Evolutionary conservation across 352 stramenopile genomes (phyloP), one percentile per base, ranked within the genome.

Genomic region (Phytophthora podocarpi): DNA sequence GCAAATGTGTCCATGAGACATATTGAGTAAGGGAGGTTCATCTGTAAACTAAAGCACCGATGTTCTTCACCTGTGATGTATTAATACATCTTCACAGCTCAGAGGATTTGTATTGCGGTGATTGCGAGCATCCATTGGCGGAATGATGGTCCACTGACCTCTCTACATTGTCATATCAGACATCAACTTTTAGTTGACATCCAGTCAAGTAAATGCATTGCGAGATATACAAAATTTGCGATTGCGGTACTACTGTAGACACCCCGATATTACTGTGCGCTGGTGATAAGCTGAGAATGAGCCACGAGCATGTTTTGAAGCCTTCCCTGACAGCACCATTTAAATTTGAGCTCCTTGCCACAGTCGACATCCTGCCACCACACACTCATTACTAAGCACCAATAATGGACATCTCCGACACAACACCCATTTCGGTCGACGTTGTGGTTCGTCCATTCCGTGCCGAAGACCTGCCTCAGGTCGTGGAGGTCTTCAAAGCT

Each of bases 361-460:
- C 43, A 53, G 11, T 21, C 18, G 18, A 36, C 8, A 1, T 24
- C 30, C 24, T 23, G 1, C 23, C 31, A 30, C 15, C 23, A 34
- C n/a, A n/a, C n/a, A n/a, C n/a, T n/a, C n/a, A n/a, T n/a, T n/a
- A 45, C 37, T 40, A 16, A 24, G 3, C 24, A 18, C 15, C 40
- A 13, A 12, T 18, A 9, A 61, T 61, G 30, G n/a, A 11, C 15
- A 5, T 31, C n/a, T 46, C 45, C 8, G 27, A 27, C 24, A 23
- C 30, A n/a, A n/a, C n/a, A n/a, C n/a, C n/a, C n/a, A n/a, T n/a
- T 50, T 48, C 43, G 15, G 37, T 4, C 13, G 37, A 52, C 4
- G 42, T 76, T 32, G 57, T 64, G 15, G 36, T 69, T 15, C 67
- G 67, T 5, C 67, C 67, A 46, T 73, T 67, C 56, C 41, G 55